Conservation (phyloP, 495 filamentous ascomycete genomes). For the Trichoderma asperelloides region DNA sequence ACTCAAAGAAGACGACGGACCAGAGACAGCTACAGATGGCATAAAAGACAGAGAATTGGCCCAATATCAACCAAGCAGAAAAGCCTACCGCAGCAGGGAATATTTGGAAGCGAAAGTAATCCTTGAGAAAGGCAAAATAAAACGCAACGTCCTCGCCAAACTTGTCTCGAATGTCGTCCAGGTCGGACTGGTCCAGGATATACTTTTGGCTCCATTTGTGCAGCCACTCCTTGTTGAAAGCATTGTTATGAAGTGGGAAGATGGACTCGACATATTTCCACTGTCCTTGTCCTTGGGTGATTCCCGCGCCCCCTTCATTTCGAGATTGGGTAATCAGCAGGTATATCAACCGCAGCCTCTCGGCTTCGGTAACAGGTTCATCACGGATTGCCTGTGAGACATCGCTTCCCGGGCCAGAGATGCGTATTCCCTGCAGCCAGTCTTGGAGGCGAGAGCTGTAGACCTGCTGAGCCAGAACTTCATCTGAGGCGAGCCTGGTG, state of each 20-base stretch:
- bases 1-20: slow-evolving; percentile 88
- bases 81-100: slow-evolving; percentile 81
- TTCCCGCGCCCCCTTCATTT: slow-evolving; percentile 80
- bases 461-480: slow-evolving; percentile 52
- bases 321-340: slow-evolving; percentile 75
- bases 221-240: slow-evolving; percentile 86
- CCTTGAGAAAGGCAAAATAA: slow-evolving; percentile 93
- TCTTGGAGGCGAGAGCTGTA: slow-evolving; percentile 77
- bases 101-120: slow-evolving; percentile 78
- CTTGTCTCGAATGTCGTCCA: slow-evolving; percentile 75
- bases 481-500: slow-evolving; percentile 60
- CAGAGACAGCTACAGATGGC: slow-evolving; percentile 74
- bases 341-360: slow-evolving; percentile 77
- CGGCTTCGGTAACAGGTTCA: slow-evolving; percentile 75
- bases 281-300: slow-evolving; percentile 69
- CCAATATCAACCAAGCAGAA: slow-evolving; percentile 71
- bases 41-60: slow-evolving; percentile 77
- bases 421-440: slow-evolving; percentile 87
- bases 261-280: slow-evolving; percentile 81
- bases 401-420: slow-evolving; percentile 67
- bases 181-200: slow-evolving; percentile 63
- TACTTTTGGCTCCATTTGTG: slow-evolving; percentile 79
- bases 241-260: slow-evolving; percentile 81
- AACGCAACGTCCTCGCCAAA: slow-evolving; percentile 94
- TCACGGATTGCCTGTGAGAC: slow-evolving; percentile 50